Evolutionary conservation across 768 basidiomycete species (phyloP), one percentile per base, ranked within the genome.

Genomic region (Nevesoporus exiguus): DNA sequence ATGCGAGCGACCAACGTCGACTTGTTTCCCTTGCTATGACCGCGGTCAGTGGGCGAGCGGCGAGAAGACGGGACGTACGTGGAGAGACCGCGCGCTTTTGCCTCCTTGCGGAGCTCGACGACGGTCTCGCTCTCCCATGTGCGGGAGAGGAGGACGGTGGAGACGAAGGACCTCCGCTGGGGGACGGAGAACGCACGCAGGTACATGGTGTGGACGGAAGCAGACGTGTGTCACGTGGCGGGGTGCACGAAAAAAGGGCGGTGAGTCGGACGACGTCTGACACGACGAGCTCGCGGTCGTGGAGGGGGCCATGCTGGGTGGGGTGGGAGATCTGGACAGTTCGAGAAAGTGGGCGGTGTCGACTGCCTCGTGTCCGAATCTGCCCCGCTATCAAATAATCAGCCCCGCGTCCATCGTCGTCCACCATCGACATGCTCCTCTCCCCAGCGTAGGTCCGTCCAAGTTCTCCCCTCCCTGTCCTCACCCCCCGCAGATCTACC

Each of bases 401-500:
- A 60, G 51, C 33, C 30, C 3, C 59, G 58, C 67, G 55, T 58
- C 59, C 60, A 47, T 60, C 60, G 65, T 56, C 66, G 47, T 55
- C 60, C 58, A 51, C 61, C 51, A 64, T 47, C 46, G 69, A 58
- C 71, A 90, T 91, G 89, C 83, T 91, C 65, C 82, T 83, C 71
- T 90, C 88, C 60, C 90, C 90, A 70, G 83, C 88, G 90, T 91
- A 70, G 75, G 77, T 70, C 33, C 15, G 71, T 52, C 62, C 56
- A 55, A 48, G 42, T 65, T 57, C 55, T 46, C 61, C 54, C 36
- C 46, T 69, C 29, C 66, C 67, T 73, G 57, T 66, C 70, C 60
- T 65, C 74, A 59, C 65, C 73, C 60, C 62, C 61, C 66, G n/a
- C 70, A 91, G 90, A 71, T 80, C 83, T 22, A 81, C 82, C 52